Evolutionary conservation across 208 protist genomes (phyloP).

Genomic region (Porcisia hertigi): DNA sequence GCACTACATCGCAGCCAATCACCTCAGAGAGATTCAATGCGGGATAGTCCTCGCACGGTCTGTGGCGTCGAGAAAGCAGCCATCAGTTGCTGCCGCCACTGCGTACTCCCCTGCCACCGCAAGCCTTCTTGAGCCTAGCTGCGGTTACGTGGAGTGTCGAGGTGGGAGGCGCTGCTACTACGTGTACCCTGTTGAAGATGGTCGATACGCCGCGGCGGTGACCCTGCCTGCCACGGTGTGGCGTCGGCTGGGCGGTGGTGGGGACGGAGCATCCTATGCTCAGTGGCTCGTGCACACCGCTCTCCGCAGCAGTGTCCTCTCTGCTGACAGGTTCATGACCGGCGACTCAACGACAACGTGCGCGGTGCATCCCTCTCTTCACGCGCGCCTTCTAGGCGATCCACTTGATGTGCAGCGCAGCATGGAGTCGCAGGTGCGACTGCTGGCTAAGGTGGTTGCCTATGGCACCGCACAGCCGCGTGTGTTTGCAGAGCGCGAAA

Average conservation of each 20-base stretch:
- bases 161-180: conserved; percentile 41
- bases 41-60: neutral
- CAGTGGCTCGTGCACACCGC: conserved; percentile 45
- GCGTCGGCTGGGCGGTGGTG: conserved; percentile 35
- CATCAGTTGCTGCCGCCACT: neutral
- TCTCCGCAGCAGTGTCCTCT: conserved; percentile 35
- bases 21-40: conserved; percentile 8
- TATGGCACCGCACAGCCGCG: neutral
- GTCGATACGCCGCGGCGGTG: conserved; percentile 42
- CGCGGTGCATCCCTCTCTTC: conserved; percentile 43
- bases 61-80: neutral
- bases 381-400: conserved; percentile 40
- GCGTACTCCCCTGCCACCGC: neutral
- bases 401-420: conserved; percentile 33
- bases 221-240: conserved; percentile 43
- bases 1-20: conserved; percentile 9
- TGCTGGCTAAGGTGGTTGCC: conserved; percentile 12
- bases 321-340: neutral
- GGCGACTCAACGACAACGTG: neutral
- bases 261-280: conserved; percentile 20
- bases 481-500: conserved; percentile 1
- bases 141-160: conserved; percentile 17
- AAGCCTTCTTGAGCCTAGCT: neutral
- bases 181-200: conserved; percentile 52
- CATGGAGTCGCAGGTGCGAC: conserved; percentile 30